Evolutionary conservation across 306 rosid species (phyloP).

Genomic region (Lotus japonicus): DNA sequence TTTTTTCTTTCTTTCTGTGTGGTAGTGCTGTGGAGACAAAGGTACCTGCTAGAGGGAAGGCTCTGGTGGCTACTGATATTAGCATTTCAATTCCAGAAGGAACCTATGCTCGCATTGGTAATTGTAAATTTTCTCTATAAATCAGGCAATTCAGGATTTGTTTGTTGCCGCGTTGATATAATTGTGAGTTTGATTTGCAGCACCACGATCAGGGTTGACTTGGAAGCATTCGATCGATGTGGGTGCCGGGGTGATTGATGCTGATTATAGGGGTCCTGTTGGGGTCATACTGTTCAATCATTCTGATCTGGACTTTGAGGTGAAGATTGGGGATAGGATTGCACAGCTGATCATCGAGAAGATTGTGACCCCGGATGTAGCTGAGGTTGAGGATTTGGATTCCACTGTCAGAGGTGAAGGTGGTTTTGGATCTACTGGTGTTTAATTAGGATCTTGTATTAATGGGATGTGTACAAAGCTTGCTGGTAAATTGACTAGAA

Average conservation of each 20-base stretch:
- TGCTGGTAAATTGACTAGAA: constrained; percentile 32
- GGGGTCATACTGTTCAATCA: constrained; percentile 60
- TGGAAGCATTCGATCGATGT: constrained; percentile 64
- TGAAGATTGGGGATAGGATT: constrained; percentile 58
- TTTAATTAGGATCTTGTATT: constrained; percentile 17
- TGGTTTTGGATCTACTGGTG: constrained; percentile 75
- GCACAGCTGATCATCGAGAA: constrained; percentile 64
- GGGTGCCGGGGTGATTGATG: constrained; percentile 71
- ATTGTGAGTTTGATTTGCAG: constrained; percentile 12
- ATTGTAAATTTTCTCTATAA: not conserved
- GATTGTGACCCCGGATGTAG: constrained; percentile 49
- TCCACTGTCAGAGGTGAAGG: constrained; percentile 53
- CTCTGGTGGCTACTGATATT: constrained; percentile 56
- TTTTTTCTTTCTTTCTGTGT: not conserved
- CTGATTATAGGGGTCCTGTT: constrained; percentile 63
- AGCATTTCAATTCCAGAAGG: constrained; percentile 57
- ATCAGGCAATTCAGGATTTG: not conserved
- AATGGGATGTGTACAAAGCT: too few relatives aligned
- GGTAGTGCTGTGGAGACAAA: constrained; percentile 43
- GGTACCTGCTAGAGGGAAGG: constrained; percentile 60
- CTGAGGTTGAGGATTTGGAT: constrained; percentile 61
- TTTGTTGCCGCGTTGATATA: too few relatives aligned
- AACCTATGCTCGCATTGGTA: constrained; percentile 65
- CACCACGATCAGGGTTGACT: constrained; percentile 58
- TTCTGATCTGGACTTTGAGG: constrained; percentile 50